Evolutionary conservation across 345 rosid genomes (phyloP).

Genomic region (Salix exigua): DNA sequence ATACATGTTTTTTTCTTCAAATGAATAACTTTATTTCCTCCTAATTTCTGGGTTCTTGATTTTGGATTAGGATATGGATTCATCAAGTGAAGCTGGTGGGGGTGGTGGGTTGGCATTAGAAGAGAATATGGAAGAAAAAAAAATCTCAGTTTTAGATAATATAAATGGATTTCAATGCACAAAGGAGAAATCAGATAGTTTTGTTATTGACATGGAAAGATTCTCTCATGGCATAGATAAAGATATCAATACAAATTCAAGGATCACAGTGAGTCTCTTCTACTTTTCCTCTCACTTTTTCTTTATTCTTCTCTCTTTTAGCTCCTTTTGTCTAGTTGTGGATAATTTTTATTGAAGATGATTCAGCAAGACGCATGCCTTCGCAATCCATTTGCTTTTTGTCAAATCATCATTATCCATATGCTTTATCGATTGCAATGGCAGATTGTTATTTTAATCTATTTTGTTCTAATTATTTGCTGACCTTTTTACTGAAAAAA

Average conservation of each 20-base stretch:
- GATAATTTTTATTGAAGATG: slow-evolving; percentile 2
- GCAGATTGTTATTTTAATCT: background rate
- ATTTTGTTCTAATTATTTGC: background rate
- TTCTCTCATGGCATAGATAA: slow-evolving; percentile 39
- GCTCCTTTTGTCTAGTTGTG: background rate
- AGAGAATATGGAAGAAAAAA: slow-evolving; percentile 26
- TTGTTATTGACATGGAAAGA: slow-evolving; percentile 67
- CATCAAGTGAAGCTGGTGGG: background rate
- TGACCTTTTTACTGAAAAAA: slow-evolving; percentile 19
- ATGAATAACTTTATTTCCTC: background rate
- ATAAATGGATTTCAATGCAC: slow-evolving; percentile 44
- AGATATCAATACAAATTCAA: slow-evolving; percentile 45
- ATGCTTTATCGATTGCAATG: no score
- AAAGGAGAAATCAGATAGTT: slow-evolving; percentile 49
- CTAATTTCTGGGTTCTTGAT: background rate
- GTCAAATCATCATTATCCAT: background rate
- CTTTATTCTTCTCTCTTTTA: background rate
- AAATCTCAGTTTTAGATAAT: slow-evolving; percentile 41
- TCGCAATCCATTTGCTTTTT: background rate
- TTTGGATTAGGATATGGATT: slow-evolving; percentile 11
- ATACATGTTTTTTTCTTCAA: background rate
- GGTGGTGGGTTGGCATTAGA: slow-evolving; percentile 5
- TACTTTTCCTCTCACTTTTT: background rate
- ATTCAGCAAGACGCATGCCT: slow-evolving; percentile 23
- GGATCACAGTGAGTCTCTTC: slow-evolving; percentile 42